These are phyloP conservation scores for Colletotrichum paranaense DNA, from an alignment of 2,329 filamentous ascomycete species.

Conservation along the genomic window DNA sequence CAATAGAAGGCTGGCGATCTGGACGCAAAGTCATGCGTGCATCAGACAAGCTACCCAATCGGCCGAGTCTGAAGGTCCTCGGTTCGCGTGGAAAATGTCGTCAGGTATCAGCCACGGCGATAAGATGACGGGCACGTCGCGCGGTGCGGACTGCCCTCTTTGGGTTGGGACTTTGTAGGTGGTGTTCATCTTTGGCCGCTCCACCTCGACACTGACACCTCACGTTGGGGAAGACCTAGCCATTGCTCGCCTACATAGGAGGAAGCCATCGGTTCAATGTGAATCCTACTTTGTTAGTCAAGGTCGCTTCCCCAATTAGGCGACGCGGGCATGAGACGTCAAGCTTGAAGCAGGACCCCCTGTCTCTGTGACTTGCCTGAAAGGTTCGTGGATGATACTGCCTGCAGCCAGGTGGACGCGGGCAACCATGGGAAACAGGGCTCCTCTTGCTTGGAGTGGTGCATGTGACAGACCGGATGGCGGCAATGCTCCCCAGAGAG, in stretches of 20 bases:
- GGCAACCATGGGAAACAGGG: constrained; percentile 28
- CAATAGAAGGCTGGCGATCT: constrained; percentile 5
- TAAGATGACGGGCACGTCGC: constrained; percentile 16
- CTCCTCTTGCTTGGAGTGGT: constrained; percentile 13
- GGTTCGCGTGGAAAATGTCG: background rate
- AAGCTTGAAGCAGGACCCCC: background rate
- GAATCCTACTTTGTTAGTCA: background rate
- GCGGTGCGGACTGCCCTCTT: constrained; percentile 21
- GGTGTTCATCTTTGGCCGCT: constrained; percentile 1
- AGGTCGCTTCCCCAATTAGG: background rate
- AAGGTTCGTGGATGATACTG: constrained; percentile 2
- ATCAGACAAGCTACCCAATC: constrained; percentile 20
- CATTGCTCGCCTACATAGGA: background rate
- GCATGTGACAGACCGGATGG: constrained; percentile 41
- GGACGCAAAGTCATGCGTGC: constrained; percentile 23
- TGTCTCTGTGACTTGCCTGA: constrained; percentile 12
- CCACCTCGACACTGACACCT: constrained; percentile 16
- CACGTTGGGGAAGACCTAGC: background rate
- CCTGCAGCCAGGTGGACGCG: constrained; percentile 20
- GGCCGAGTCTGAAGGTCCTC: constrained; percentile 18
- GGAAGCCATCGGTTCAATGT: background rate
- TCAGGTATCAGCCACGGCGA: constrained; percentile 18
- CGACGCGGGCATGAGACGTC: background rate
- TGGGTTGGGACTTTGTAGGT: background rate
- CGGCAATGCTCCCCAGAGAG: constrained; percentile 25